phyloP scores from a whole-genome alignment of 2,329 filamentous ascomycete genomes.

The Fusarium staphyleae region DNA sequence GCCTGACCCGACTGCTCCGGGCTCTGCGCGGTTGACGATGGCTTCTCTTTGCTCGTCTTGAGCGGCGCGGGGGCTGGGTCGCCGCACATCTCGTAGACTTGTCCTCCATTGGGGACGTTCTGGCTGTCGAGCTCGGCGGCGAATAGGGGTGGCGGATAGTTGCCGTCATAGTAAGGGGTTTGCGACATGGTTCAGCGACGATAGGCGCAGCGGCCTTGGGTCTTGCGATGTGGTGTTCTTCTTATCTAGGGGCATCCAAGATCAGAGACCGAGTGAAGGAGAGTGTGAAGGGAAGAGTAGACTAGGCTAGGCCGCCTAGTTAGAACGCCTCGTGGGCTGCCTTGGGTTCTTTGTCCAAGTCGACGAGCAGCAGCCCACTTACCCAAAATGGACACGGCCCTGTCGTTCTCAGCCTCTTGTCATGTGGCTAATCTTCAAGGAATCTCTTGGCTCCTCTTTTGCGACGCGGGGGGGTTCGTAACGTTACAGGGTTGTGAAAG shows the following conservation, averaged over 20 bases:
- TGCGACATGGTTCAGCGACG: slow-evolving; percentile 24
- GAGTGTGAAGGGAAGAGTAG: neutral
- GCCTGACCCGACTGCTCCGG: slow-evolving; percentile 20
- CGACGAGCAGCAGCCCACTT: slow-evolving; percentile 13
- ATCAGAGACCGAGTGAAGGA: neutral
- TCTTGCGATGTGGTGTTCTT: too few relatives aligned
- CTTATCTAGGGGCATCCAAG: too few relatives aligned
- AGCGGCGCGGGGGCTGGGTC: slow-evolving; percentile 32
- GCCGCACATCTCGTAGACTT: slow-evolving; percentile 45
- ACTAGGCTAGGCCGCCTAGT: too few relatives aligned
- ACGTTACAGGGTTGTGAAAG: neutral
- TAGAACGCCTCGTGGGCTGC: slow-evolving; percentile 31
- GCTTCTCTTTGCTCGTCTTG: slow-evolving; percentile 9
- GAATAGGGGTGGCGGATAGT: slow-evolving; percentile 39
- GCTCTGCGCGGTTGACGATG: slow-evolving; percentile 3
- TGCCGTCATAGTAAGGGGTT: slow-evolving; percentile 18
- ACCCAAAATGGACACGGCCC: slow-evolving; percentile 20
- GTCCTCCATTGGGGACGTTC: slow-evolving; percentile 25
- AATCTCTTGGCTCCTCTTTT: neutral
- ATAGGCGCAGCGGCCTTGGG: neutral
- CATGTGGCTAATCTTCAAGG: neutral
- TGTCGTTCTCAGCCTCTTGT: neutral
- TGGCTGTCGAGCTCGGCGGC: slow-evolving; percentile 44
- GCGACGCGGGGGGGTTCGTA: neutral
- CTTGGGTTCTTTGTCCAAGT: slow-evolving; percentile 1